Base-by-base conservation (phyloP, 2,329 filamentous ascomycete species). In the Pseudogymnoascus sp. region DNA sequence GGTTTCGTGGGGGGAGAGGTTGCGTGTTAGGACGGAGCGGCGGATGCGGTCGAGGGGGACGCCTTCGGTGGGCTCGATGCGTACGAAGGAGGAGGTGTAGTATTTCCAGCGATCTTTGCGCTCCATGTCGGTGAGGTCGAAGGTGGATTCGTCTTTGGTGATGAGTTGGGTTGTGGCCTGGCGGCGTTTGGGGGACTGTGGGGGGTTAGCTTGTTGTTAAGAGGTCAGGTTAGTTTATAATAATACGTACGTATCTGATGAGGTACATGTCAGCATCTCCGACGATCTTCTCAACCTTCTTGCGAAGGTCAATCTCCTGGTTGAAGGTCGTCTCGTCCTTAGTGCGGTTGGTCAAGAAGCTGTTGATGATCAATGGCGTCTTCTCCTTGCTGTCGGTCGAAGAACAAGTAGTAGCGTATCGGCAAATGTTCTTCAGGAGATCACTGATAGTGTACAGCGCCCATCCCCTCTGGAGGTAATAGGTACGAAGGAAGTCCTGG, bases 211-310 rank as follows among this genome's bases (percentile, higher is more conserved):
- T 60, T 62, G 40, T 16, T 16, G 16, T 16, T 16, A 16, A 16
- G 16, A 16, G n/a, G n/a, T n/a, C n/a, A 16, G 16, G 16, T 16
- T 42, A 7, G 63, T n/a, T n/a, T n/a, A n/a, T n/a, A 69, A 25
- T 43, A 37, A 18, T 23, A 86, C 91, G 83, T 86, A 97, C 93
- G 81, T 89, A 97, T 73, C 88, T 87, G 68, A 97, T 88, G 60
- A 91, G 86, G 75, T 96, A 97, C 66, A 96, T 85, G 71, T 97
- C 93, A 14, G 89, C 89, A 67, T 97, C 93, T 78, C 96, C 96
- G 68, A 95, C 87, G 72, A 91, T 87, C 76, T 95, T 95, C 76
- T 97, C 92, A 1, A 95, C 92, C 73, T 91, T 91, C 76, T 96
- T 96, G 65, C 93, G 87, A 65, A 93, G 91, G 71, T 89, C 90